Evolutionary conservation across 805 yeast species (phyloP).

Genomic region (Wickerhamiella slavikovae): DNA sequence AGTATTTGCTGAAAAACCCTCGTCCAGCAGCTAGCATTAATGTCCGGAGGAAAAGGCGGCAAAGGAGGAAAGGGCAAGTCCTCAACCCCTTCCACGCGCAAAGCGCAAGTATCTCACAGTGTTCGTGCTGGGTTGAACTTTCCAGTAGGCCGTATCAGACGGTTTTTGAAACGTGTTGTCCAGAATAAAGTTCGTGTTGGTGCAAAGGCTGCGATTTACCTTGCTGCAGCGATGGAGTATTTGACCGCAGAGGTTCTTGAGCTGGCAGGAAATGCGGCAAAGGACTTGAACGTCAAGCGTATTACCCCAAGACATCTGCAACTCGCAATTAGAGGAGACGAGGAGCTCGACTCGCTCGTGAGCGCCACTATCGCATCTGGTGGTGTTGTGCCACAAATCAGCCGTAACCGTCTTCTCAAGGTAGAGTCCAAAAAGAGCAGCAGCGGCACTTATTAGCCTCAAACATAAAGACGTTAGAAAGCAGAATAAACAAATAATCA

Average conservation of each 20-base stretch:
- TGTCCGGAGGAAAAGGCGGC: slow-evolving; percentile 69
- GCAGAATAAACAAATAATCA: slow-evolving; percentile 11
- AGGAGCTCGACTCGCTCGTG: slow-evolving; percentile 86
- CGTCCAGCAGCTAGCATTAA: no score
- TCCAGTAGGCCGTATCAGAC: slow-evolving; percentile 99
- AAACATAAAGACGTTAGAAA: background rate
- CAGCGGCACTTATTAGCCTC: background rate
- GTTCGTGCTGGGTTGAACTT: slow-evolving; percentile 96
- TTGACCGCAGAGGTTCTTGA: slow-evolving; percentile 95
- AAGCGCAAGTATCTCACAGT: slow-evolving; percentile 94
- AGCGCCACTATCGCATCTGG: slow-evolving; percentile 95
- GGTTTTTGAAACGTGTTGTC: slow-evolving; percentile 89
- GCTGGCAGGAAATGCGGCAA: slow-evolving; percentile 97
- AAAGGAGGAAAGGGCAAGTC: no score
- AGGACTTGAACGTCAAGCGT: slow-evolving; percentile 98
- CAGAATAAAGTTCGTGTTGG: slow-evolving; percentile 70
- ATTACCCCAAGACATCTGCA: slow-evolving; percentile 97
- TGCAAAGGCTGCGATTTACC: slow-evolving; percentile 95
- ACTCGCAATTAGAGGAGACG: slow-evolving; percentile 97
- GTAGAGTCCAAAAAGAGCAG: slow-evolving; percentile 7
- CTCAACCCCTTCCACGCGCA: slow-evolving; percentile 70
- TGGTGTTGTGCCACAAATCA: slow-evolving; percentile 97
- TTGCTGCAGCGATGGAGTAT: slow-evolving; percentile 92
- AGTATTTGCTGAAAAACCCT: no score
- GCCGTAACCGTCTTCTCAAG: slow-evolving; percentile 76